Base-by-base conservation (phyloP, 305 asterid genomes). In the Solanum aculeatissimum region DNA sequence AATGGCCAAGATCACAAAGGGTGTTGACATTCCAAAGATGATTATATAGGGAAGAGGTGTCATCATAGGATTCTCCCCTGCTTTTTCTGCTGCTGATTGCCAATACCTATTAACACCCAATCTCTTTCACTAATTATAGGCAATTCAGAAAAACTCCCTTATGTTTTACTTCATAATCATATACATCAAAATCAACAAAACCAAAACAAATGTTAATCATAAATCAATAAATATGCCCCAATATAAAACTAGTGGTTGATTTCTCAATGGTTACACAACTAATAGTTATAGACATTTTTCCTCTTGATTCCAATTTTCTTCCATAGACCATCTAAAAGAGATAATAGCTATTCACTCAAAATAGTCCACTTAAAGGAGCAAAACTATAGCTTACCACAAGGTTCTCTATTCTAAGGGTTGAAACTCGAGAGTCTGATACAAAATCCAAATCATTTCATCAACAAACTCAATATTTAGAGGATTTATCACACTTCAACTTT, bases 11-110 rank as follows among this genome's bases (percentile, higher is more conserved):
- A 95, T 95, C 60, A 96, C 92, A 87, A 96, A 94, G 55, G 99
- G 99, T 8, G 98, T 94, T 4, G 99, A 94, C 98, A 96, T 95
- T 51, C 99, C 99, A 89, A 93, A 95, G 80, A 96, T 93, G 88
- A 95, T 93, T 35, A 96, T 96, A 62, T 95, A 95, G 83, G 98
- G 99, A 63, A 96, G 95, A 10, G 99, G 97, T 6, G 99, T 96
- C 90, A 85, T 93, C 98, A 96, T 96, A 4, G 98, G 99, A 86
- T 96, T 96, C 89, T 96, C 98, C 18, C 99, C 99, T 91, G 86
- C 91, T 88, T 97, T 91, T 89, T 96, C 98, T 12, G 97, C 98
- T 47, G 97, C 98, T 65, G 97, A 81, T 88, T 92, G 98, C 98
- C 98, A 96, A 86, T 95, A 96, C 82, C 82, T 75, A 25, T 4